Base-by-base conservation (phyloP, 371 early-diverging fungal species). In the Racocetra persica region DNA sequence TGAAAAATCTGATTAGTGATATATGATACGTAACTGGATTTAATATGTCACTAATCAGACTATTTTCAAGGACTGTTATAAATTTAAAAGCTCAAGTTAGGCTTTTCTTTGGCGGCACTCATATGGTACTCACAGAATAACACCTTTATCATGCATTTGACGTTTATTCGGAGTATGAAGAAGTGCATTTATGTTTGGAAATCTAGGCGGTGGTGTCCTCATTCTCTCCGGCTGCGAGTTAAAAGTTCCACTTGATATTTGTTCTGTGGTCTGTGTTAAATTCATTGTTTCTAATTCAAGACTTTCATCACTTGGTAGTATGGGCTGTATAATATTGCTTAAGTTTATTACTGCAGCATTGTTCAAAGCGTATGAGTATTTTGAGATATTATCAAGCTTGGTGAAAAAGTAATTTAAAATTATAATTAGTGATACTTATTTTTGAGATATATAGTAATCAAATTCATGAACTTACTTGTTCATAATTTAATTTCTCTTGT, bases 311-410 rank as follows among this genome's bases (percentile, higher is more conserved):
- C 6, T 20, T 45, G 24, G 45, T 45, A 32, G 45, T 45, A 41
- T 69, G 16, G 69, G 55, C 62, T 32, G 63, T 76, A 76, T 60
- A 76, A 76, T 60, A 62, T 60, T 76, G 63, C 62, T 60, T 41
- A 76, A 76, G 55, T 76, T 76, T 60, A 28, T 76, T 49, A 76
- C 32, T n/a, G 41, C 62, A 76, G 62, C 76, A 76, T 32, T n/a
- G 62, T 62, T 76, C 36, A 76, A 76, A 76, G 76, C 62, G 62
- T 24, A 13, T 76, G 76, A 76, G 41, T 60, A 76, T 59, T 16
- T 76, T 62, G 76, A 54, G 76, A 76, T 62, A 76, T 76, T 76
- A 76, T n/a, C n/a, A n/a, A n/a, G n/a, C n/a, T n/a, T n/a, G n/a
- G n/a, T n/a, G n/a, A n/a, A n/a, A n/a, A n/a, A n/a, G n/a, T n/a